Conservation (phyloP, 2,329 filamentous ascomycete genomes). For the Peltaster fructicola region DNA sequence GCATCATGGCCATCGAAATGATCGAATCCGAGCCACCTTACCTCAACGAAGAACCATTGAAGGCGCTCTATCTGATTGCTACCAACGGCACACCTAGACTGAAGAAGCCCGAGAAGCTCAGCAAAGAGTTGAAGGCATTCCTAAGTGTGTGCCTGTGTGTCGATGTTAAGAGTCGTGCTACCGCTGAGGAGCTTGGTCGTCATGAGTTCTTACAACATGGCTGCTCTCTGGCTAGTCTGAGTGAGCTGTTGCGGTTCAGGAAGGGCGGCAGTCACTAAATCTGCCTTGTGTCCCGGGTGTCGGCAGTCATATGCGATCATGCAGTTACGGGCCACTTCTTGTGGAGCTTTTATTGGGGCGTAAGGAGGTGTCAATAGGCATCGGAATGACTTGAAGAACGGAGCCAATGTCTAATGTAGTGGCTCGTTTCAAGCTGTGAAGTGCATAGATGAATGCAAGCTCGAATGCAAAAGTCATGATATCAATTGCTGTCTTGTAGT, state of each 20-base stretch:
- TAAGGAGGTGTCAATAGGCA: too few species aligned
- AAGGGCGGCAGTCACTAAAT: constrained; percentile 45
- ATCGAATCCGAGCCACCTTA: constrained; percentile 97
- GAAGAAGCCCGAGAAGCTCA: constrained; percentile 96
- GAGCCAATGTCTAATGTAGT: too few species aligned
- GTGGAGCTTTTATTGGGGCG: too few species aligned
- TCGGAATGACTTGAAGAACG: too few species aligned
- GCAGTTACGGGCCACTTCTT: too few species aligned
- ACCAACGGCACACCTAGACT: constrained; percentile 92
- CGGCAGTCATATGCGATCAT: too few species aligned
- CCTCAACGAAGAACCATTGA: constrained; percentile 91
- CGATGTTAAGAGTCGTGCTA: constrained; percentile 86
- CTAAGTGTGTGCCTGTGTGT: constrained; percentile 91
- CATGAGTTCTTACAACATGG: constrained; percentile 93
- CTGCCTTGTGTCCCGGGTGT: too few species aligned
- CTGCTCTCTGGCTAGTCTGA: constrained; percentile 64
- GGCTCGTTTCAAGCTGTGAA: too few species aligned
- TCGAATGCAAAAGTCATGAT: too few species aligned
- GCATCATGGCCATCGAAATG: constrained; percentile 99
- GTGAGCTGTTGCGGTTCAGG: constrained; percentile 68
- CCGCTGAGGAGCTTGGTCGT: constrained; percentile 69
- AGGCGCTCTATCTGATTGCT: constrained; percentile 91
- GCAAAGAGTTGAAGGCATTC: constrained; percentile 96
- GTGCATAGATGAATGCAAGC: too few species aligned
- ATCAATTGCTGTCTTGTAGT: too few species aligned